phyloP scores from a whole-genome alignment of 345 rosid species.

The Litchi chinensis region DNA sequence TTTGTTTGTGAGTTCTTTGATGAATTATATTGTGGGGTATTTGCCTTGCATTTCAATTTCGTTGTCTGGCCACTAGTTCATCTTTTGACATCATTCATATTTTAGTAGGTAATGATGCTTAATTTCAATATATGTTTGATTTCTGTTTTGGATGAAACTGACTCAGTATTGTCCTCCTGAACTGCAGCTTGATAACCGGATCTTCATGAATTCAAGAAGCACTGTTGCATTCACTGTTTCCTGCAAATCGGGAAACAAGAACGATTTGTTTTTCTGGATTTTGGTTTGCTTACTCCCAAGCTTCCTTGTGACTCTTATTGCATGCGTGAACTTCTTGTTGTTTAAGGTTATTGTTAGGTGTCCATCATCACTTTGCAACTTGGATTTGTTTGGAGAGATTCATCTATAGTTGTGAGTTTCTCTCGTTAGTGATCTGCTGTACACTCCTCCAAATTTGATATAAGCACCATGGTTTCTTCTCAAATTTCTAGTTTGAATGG shows the following conservation, averaged over 20 bases:
- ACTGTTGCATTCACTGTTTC: slow-evolving; percentile 55
- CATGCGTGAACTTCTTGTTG: slow-evolving; percentile 37
- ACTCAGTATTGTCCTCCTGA: background rate
- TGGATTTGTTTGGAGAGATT: slow-evolving; percentile 22
- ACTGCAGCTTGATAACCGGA: slow-evolving; percentile 28
- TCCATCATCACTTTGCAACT: slow-evolving; percentile 19
- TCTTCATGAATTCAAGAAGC: slow-evolving; percentile 56
- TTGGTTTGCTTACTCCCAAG: slow-evolving; percentile 51
- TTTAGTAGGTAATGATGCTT: background rate
- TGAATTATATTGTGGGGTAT: background rate
- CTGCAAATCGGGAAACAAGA: slow-evolving; percentile 65
- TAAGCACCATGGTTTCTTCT: slow-evolving; percentile 31
- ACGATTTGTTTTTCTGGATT: slow-evolving; percentile 46
- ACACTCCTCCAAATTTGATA: background rate
- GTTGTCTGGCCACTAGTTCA: background rate
- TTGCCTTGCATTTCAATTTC: background rate
- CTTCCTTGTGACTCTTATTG: slow-evolving; percentile 36
- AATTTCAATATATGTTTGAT: background rate
- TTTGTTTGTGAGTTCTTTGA: background rate
- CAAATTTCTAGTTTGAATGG: slow-evolving; percentile 38
- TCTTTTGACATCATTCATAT: background rate
- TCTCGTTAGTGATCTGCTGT: background rate
- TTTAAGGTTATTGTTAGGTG: slow-evolving; percentile 40
- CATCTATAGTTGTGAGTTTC: slow-evolving; percentile 9
- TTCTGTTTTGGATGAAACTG: background rate